A percentile compares a stretch with the other conserved stretches of the same genome.
These are phyloP conservation scores for Penicillium diatomitis DNA, from an alignment of 495 filamentous ascomycete genomes.

Conservation along the genomic window DNA sequence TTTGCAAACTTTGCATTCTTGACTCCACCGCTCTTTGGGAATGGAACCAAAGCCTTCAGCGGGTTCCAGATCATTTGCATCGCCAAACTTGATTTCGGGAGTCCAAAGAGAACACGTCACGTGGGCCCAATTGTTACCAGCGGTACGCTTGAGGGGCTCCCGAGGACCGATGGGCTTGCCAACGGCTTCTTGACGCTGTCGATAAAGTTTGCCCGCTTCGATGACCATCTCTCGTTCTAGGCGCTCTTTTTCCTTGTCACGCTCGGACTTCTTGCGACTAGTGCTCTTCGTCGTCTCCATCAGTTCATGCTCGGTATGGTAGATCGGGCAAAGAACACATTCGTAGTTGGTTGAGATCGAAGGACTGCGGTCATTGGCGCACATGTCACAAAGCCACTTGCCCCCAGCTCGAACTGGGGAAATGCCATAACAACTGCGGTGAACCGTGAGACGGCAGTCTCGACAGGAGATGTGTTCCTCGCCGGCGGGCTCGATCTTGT, in stretches of 20 bases:
- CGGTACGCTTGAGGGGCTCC: slow-evolving; percentile 85
- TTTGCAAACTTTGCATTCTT: slow-evolving; percentile 76
- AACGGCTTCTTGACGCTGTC: slow-evolving; percentile 72
- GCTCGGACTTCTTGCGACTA: slow-evolving; percentile 88
- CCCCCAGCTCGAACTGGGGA: slow-evolving; percentile 53
- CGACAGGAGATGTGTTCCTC: slow-evolving; percentile 69
- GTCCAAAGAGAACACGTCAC: slow-evolving; percentile 86
- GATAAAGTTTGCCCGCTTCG: slow-evolving; percentile 66
- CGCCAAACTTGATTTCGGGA: slow-evolving; percentile 83
- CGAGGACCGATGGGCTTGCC: slow-evolving; percentile 73
- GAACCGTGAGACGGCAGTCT: slow-evolving; percentile 87
- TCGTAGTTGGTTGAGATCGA: slow-evolving; percentile 82
- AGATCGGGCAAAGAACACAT: slow-evolving; percentile 81
- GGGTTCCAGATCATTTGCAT: slow-evolving; percentile 67
- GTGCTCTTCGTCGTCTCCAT: slow-evolving; percentile 75
- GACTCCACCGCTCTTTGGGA: slow-evolving; percentile 54
- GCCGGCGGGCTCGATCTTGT: slow-evolving; percentile 56
- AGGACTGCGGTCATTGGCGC: slow-evolving; percentile 81
- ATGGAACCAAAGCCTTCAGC: slow-evolving; percentile 83
- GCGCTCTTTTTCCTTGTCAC: slow-evolving; percentile 81
- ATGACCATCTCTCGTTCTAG: slow-evolving; percentile 70
- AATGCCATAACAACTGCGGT: slow-evolving; percentile 86
- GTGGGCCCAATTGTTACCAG: slow-evolving; percentile 97
- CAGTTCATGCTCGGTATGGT: slow-evolving; percentile 64
- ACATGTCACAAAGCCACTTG: slow-evolving; percentile 96